These are phyloP conservation scores for Leptosphaerulina australis DNA, from an alignment of 2,329 filamentous ascomycete species.

Conservation along the genomic window DNA sequence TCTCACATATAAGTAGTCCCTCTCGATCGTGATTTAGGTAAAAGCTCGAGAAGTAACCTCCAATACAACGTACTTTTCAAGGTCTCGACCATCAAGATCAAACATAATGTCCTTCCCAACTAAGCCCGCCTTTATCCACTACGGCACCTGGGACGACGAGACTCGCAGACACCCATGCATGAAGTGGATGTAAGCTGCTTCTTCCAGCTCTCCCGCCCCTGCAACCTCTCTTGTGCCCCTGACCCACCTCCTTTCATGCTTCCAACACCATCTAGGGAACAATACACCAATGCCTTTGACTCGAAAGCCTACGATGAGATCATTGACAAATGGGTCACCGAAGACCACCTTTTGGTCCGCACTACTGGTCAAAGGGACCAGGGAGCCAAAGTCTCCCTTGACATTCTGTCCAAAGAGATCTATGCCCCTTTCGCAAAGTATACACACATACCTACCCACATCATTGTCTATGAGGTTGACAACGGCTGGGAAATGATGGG, in stretches of 20 bases:
- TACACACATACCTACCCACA: conserved; percentile 8
- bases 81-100: background rate
- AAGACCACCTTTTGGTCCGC: conserved; percentile 12
- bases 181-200: conserved; percentile 25
- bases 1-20: background rate
- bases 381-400: conserved; percentile 8
- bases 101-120: conserved; percentile 20
- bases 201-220: background rate
- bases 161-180: conserved; percentile 20
- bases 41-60: too few species aligned
- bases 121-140: conserved; percentile 20
- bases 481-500: conserved; percentile 22
- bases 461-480: conserved; percentile 17
- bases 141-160: conserved; percentile 16
- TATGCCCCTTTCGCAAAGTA: conserved; percentile 18
- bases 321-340: background rate
- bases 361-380: conserved; percentile 16
- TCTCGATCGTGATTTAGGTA: background rate
- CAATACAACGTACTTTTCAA: too few species aligned
- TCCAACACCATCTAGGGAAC: conserved; percentile 6
- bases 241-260: background rate
- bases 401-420: conserved; percentile 9
- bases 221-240: background rate
- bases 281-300: conserved; percentile 17
- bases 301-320: conserved; percentile 12